Conservation (phyloP, 2,329 filamentous ascomycete genomes). For the Sporothrix brunneoviolacea region DNA sequence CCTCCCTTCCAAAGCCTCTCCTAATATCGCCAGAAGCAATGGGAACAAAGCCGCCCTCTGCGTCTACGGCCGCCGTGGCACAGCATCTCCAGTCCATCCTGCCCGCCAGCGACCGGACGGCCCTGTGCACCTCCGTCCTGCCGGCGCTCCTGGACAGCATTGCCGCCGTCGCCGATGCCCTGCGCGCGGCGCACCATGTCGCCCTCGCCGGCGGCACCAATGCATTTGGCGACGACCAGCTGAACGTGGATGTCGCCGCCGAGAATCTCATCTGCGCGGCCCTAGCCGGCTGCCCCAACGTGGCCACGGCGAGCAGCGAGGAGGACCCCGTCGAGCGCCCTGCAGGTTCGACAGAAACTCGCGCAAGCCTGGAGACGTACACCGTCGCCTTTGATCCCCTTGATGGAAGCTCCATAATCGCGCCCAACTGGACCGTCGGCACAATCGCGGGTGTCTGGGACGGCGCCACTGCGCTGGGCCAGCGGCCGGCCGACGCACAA, state of each 20-base stretch:
- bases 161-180: slow-evolving; percentile 35
- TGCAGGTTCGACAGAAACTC: neutral
- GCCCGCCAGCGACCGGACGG: neutral
- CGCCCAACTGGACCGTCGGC: slow-evolving; percentile 51
- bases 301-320: slow-evolving; percentile 50
- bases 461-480: slow-evolving; percentile 37
- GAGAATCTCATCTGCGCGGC: slow-evolving; percentile 42
- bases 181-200: slow-evolving; percentile 40
- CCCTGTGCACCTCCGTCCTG: slow-evolving; percentile 39
- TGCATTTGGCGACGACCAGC: slow-evolving; percentile 44
- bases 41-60: no score
- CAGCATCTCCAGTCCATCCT: slow-evolving; percentile 5
- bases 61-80: neutral
- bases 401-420: slow-evolving; percentile 56
- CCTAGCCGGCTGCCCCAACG: slow-evolving; percentile 36
- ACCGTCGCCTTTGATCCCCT: slow-evolving; percentile 57
- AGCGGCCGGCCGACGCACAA: slow-evolving; percentile 34
- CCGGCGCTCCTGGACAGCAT: slow-evolving; percentile 42
- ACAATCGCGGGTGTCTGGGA: slow-evolving; percentile 56
- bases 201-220: slow-evolving; percentile 42
- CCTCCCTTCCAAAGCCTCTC: no score
- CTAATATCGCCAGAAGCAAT: no score
- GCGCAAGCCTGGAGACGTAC: slow-evolving; percentile 36
- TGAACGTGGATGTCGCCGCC: slow-evolving; percentile 35
- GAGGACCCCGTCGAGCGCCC: slow-evolving; percentile 49